phyloP scores from a whole-genome alignment of 176 grass and related monocot genomes.

The Paspalum notatum region DNA sequence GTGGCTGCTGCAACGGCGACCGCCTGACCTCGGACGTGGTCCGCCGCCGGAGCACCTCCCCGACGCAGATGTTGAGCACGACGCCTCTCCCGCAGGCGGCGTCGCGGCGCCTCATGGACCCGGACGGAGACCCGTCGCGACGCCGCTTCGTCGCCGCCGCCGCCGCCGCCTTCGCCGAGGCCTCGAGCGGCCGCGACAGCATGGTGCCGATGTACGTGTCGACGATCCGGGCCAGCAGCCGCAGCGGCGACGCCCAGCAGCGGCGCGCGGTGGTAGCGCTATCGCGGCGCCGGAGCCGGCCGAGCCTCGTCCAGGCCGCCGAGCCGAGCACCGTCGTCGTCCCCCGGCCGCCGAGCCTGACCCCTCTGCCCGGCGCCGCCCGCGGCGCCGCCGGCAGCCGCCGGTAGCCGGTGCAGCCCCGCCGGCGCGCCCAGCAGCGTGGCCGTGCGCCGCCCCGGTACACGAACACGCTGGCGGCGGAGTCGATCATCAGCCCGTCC shows the following conservation, averaged over 20 bases:
- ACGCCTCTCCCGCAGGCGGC: conserved; percentile 40
- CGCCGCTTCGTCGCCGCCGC: background rate
- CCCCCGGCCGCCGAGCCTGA: conserved; percentile 28
- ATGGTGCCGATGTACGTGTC: conserved; percentile 33
- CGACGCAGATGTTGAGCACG: conserved; percentile 48
- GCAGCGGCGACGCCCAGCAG: conserved; percentile 25
- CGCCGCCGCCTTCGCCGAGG: background rate
- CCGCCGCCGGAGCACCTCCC: conserved; percentile 35
- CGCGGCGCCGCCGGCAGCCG: background rate
- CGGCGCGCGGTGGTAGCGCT: background rate
- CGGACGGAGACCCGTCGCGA: background rate
- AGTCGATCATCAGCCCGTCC: conserved; percentile 3
- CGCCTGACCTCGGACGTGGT: conserved; percentile 40
- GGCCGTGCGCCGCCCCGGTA: conserved; percentile 16
- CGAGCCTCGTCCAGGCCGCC: conserved; percentile 7
- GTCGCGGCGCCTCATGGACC: background rate
- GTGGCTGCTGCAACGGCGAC: conserved; percentile 22
- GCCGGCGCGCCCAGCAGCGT: conserved; percentile 37
- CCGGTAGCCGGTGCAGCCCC: background rate
- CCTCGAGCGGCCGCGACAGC: background rate
- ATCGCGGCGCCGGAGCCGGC: background rate
- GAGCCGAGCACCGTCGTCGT: background rate
- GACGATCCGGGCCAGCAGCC: conserved; percentile 31
- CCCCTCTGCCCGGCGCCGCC: background rate
- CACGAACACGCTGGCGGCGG: conserved; percentile 6